Conservation (phyloP, 2,329 filamentous ascomycete genomes). For the Penicillium sp. region DNA sequence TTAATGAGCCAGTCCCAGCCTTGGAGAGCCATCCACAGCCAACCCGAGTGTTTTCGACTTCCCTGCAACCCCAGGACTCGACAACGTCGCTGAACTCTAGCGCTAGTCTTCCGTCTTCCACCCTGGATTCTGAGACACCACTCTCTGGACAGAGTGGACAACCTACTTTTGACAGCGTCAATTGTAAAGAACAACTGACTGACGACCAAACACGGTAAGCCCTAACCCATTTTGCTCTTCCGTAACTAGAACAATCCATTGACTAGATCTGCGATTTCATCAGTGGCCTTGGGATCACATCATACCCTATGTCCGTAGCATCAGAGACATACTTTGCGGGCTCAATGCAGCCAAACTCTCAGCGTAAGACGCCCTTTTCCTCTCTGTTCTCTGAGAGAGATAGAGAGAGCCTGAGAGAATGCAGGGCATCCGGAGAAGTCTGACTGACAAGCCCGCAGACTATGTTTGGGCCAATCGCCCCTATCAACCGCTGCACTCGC, state of each 20-base stretch:
- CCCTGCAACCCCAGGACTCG: conserved; percentile 16
- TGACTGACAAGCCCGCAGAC: conserved; percentile 29
- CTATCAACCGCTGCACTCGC: conserved; percentile 33
- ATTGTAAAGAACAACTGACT: conserved; percentile 9
- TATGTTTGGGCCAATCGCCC: conserved; percentile 37
- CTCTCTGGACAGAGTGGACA: conserved; percentile 10
- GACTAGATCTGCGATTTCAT: neutral
- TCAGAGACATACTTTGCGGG: conserved; percentile 28
- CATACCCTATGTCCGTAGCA: conserved; percentile 28
- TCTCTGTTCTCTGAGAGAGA: too few species aligned
- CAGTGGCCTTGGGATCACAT: conserved; percentile 23
- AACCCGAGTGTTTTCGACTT: conserved; percentile 3
- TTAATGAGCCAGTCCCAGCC: conserved; percentile 11
- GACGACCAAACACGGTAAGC: conserved; percentile 17
- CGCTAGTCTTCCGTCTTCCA: conserved; percentile 10
- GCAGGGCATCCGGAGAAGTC: neutral
- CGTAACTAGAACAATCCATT: neutral
- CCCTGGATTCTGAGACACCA: conserved; percentile 9
- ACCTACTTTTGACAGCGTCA: conserved; percentile 8
- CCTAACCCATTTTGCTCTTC: neutral
- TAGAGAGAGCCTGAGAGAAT: neutral
- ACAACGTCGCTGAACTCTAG: conserved; percentile 12
- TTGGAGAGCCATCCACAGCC: conserved; percentile 7
- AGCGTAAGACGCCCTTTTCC: conserved; percentile 28
- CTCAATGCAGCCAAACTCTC: conserved; percentile 36